These are phyloP conservation scores for Mortierella claussenii DNA, from an alignment of 192 early-diverging fungal species.

Conservation along the genomic window DNA sequence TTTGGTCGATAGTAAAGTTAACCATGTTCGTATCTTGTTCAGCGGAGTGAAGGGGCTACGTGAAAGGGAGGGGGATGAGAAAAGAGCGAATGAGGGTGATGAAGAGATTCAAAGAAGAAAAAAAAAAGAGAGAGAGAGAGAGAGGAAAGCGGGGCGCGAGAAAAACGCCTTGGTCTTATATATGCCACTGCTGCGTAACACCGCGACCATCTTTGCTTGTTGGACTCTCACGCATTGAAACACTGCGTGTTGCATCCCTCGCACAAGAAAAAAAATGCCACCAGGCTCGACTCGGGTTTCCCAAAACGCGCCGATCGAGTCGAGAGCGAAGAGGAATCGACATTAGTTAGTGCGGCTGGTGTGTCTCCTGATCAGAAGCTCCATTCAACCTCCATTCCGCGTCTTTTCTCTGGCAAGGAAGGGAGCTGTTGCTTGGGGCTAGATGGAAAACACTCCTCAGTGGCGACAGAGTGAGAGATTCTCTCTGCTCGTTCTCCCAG, in stretches of 20 bases:
- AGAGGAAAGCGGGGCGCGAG: constrained; percentile 6
- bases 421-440: too few species aligned
- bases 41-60: constrained; percentile 21
- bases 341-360: too few species aligned
- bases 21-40: constrained; percentile 50
- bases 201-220: background rate
- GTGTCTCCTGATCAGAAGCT: too few species aligned
- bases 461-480: too few species aligned
- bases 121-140: constrained; percentile 22
- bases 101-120: constrained; percentile 1
- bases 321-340: too few species aligned
- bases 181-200: constrained; percentile 30
- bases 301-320: constrained; percentile 16
- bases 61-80: constrained; percentile 17
- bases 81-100: constrained; percentile 19
- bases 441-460: too few species aligned
- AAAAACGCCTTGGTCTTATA: constrained; percentile 15
- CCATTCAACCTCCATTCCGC: too few species aligned
- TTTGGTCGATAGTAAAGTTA: constrained; percentile 57
- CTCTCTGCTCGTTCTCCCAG: too few species aligned
- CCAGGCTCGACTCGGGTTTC: constrained; percentile 1
- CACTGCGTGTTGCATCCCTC: background rate
- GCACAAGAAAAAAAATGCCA: background rate
- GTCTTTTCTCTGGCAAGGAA: too few species aligned
- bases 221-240: background rate